Evolutionary conservation across 345 rosid genomes (phyloP).

Genomic region (Arabis alpina): DNA sequence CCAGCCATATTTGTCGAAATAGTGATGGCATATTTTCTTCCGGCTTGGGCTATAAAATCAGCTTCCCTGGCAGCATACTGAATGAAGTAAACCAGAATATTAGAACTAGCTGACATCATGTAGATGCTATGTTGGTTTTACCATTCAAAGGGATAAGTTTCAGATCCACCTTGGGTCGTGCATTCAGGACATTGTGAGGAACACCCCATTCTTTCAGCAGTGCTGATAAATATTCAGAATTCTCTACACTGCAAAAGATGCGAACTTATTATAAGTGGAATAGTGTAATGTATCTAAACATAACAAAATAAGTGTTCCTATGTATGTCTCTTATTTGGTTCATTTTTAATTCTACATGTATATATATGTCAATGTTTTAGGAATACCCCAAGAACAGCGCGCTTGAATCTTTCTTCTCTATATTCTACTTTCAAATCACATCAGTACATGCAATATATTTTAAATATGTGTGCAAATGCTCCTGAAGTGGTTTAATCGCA

Average conservation of each 20-base stretch:
- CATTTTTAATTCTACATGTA: conserved; percentile 6
- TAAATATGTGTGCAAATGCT: conserved; percentile 20
- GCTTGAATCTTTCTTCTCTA: conserved; percentile 1
- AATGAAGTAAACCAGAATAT: conserved; percentile 33
- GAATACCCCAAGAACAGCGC: conserved; percentile 15
- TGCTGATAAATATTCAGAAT: conserved; percentile 88
- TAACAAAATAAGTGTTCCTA: neutral
- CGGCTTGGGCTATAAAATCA: conserved; percentile 93
- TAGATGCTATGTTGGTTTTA: conserved; percentile 18
- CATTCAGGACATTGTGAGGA: conserved; percentile 95
- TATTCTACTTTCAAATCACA: conserved; percentile 7
- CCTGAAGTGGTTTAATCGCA: conserved; percentile 9
- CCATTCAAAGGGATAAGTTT: conserved; percentile 22
- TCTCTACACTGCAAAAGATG: conserved; percentile 80
- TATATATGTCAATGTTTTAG: neutral
- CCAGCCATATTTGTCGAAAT: conserved; percentile 99
- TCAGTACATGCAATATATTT: conserved; percentile 16
- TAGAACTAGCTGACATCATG: conserved; percentile 12
- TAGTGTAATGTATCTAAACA: neutral
- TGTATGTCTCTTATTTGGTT: conserved; percentile 6
- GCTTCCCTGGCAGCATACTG: conserved; percentile 98
- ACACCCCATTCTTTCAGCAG: conserved; percentile 75
- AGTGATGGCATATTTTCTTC: conserved; percentile 88
- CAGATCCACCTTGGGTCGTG: conserved; percentile 82
- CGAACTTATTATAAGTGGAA: conserved; percentile 19